Evolutionary conservation across 116 monocot genomes (phyloP), one percentile per base, ranked within the genome.

Genomic region (Dioscorea cayenensis): DNA sequence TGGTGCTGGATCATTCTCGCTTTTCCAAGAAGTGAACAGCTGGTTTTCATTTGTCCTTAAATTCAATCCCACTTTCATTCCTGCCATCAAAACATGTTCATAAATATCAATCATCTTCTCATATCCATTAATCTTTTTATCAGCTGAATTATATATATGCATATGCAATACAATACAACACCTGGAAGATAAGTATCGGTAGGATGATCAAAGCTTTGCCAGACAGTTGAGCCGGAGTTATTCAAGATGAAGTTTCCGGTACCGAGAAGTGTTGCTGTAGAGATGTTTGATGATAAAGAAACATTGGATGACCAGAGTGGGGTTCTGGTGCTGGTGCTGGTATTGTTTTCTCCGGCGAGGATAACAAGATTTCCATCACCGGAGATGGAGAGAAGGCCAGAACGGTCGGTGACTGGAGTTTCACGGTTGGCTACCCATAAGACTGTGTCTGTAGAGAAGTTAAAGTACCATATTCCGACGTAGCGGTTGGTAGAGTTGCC

Each of bases 171-270:
- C n/a, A n/a, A n/a, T n/a, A n/a, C n/a, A n/a, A n/a, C n/a, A n/a
- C 32, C 32, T 1, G 86, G 86, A 13, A 86, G 63, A 59, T 73
- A 79, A 0, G 80, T 83, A 71, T 86, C 77, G 19, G 69, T 69
- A 1, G 86, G 86, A 62, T 77, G 14, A 60, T 86, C 86, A 38
- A 86, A 83, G 64, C 83, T 86, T 59, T 86, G 86, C 86, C 86
- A 86, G 5, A 51, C 18, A 0, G 14, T 1, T 8, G 6, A 43
- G 12, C 75, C 80, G 21, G 68, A 60, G 65, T 49, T 35, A 28
- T 69, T 80, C 8, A 87, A 64, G 9, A 71, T 55, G 12, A 87
- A 25, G 60, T 87, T 83, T 5, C 83, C 87, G 2, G 14, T 23
- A 36, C 77, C 78, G 14, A 63, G 5, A 1, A 87, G 66, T 17